Base-by-base conservation (phyloP, 345 rosid genomes). In the Hypericum androsaemum region DNA sequence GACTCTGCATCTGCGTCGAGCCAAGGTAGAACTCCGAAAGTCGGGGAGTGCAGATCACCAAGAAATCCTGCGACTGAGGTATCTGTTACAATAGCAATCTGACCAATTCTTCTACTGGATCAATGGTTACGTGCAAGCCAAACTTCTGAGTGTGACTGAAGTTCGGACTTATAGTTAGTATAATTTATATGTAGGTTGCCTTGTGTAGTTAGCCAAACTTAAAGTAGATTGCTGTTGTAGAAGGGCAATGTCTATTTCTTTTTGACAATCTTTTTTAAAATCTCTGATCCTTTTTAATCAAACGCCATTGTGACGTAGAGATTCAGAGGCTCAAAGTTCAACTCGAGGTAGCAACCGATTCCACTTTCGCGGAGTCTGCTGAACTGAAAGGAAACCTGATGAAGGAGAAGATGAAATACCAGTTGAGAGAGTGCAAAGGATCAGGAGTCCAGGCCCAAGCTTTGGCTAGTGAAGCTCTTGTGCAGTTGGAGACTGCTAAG, bases 391-490 rank as follows among this genome's bases (percentile, higher is more conserved):
- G 63, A 38, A 81, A 83, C 66, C 71, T 87, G 43, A 72, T 58
- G 12, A 81, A 82, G 22, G 94, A 83, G 56, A 71, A 71, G 68
- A 84, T 92, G 83, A 88, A 81, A 59, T 77, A 47, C 60, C 80
- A 50, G 54, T 13, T 50, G 7, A 11, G n/a, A 36, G 15, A 50
- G 35, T 32, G 54, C 12, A 50, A 50, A 12, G 41, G 37, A 35
- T 35, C 41, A 2, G 54, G 37, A n/a, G 54, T 40, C 7, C 39
- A 35, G 38, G 41, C 13, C 6, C 6, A 36, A 12, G 54, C 41
- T 7, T 12, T 35, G 40, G 54, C 54, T 9, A 50, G 15, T 50
- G 54, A 50, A 50, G 37, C 54, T 50, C 54, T 50, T 5, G 5
- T 32, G 41, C 54, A 50, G 13, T 16, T 50, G 41, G 54, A 50